Percentiles rank a stretch among this genome's conserved stretches.
Evolutionary conservation across 2,329 filamentous ascomycete species (phyloP).

Genomic region (Arthrobotrys sphaeroides): DNA sequence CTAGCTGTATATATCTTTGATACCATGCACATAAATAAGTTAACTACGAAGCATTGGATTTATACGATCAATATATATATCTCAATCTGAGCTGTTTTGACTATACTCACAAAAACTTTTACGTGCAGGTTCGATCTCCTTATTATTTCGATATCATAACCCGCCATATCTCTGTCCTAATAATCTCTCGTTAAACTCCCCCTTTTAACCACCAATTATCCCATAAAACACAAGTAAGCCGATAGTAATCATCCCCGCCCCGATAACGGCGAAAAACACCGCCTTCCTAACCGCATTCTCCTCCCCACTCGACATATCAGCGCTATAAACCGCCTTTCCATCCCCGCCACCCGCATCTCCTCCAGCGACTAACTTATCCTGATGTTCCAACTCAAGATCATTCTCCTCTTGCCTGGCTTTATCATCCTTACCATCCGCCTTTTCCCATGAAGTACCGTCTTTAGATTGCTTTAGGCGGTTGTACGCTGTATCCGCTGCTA

Average conservation of each 20-base stretch:
- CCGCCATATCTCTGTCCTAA: too few species aligned
- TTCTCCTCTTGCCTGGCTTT: constrained; percentile 4
- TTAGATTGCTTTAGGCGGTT: background rate
- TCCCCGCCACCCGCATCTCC: background rate
- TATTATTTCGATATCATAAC: too few species aligned
- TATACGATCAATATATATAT: background rate
- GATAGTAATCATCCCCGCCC: constrained; percentile 22
- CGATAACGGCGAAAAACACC: constrained; percentile 28
- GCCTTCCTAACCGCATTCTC: constrained; percentile 50
- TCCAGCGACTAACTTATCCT: background rate
- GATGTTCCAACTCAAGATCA: background rate
- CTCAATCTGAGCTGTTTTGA: too few species aligned
- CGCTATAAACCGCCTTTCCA: constrained; percentile 25
- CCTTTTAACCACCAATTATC: constrained; percentile 12
- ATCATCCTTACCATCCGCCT: constrained; percentile 14
- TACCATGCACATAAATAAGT: constrained; percentile 31
- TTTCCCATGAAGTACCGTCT: constrained; percentile 15
- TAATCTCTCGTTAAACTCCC: too few species aligned
- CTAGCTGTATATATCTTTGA: constrained; percentile 26
- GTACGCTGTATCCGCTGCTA: constrained; percentile 31
- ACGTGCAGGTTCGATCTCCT: too few species aligned
- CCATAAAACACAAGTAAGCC: constrained; percentile 28
- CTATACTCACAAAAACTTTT: too few species aligned
- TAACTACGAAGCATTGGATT: constrained; percentile 5
- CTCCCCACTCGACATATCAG: constrained; percentile 22